Percentiles rank a stretch among this genome's conserved stretches.
phyloP scores from a whole-genome alignment of 75 land plant genomes.

The Pinus albicaulis region DNA sequence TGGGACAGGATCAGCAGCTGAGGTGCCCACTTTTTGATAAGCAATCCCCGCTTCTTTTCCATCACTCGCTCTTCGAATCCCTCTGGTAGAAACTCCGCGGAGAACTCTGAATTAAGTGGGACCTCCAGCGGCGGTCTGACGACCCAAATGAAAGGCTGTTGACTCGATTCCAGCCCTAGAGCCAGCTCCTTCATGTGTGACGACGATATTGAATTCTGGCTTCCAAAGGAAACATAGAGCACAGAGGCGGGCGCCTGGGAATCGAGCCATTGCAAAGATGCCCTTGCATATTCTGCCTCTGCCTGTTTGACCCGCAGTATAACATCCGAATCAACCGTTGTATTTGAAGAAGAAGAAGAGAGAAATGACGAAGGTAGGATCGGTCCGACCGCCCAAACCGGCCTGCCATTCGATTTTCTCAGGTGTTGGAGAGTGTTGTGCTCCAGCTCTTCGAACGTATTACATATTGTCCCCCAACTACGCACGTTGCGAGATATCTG shows the following conservation, averaged over 20 bases:
- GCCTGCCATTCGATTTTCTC: not conserved
- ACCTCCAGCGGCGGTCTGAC: not conserved
- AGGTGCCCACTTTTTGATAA: constrained; percentile 13
- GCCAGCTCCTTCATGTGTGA: constrained; percentile 25
- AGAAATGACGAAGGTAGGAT: not conserved
- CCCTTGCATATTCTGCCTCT: constrained; percentile 4
- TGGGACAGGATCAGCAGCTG: constrained; percentile 12
- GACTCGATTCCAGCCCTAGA: not conserved
- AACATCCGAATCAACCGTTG: not conserved
- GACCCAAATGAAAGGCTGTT: not conserved
- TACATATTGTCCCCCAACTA: constrained; percentile 2
- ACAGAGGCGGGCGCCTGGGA: constrained; percentile 14
- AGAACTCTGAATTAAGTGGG: too few species aligned
- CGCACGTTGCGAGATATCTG: not conserved
- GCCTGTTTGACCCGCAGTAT: not conserved
- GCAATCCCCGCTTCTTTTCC: constrained; percentile 11
- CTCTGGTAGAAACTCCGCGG: not conserved
- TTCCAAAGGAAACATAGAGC: constrained; percentile 24
- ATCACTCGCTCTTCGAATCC: constrained; percentile 1
- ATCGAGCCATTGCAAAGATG: not conserved
- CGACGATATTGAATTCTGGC: constrained; percentile 9
- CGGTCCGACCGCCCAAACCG: constrained; percentile 18
- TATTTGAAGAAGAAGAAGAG: not conserved
- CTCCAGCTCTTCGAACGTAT: constrained; percentile 18
- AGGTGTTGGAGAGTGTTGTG: not conserved